Evolutionary conservation across 768 basidiomycete genomes (phyloP), one percentile per base, ranked within the genome.

Genomic region (Mycena polygramma): DNA sequence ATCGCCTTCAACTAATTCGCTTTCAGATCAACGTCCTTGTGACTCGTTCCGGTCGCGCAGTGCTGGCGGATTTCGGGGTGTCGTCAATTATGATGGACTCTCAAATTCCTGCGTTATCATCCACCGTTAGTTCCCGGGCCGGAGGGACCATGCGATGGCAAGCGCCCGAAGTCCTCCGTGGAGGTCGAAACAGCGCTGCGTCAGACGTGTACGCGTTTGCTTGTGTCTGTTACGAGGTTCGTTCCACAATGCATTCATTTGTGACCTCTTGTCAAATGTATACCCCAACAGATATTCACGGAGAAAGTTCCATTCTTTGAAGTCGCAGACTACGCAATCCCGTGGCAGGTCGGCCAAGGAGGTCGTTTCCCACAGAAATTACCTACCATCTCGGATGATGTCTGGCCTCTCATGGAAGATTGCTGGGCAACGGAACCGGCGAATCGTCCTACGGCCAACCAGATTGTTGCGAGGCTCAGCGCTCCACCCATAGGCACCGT

Each of bases 161-260:
- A 55, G 77, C 78, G 2, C 79, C 77, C 7, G 79, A 79, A 46
- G 57, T 79, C 26, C 46, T 73, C 11, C 59, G 11, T 53, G 73
- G 19, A 63, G 69, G 43, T 75, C 69, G 17, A 20, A 71, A 71
- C 41, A 63, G 48, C 26, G 26, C 53, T 48, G 66, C 62, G n/a
- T 78, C 75, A 48, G 79, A 79, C 63, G 59, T 80, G 13, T 80
- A 77, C 48, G 77, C 77, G 10, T 79, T 76, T 73, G 73, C 70
- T 30, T 75, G 76, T 30, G 71, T 76, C 22, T 77, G 73, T 41
- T 78, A 78, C 53, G 79, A 80, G 70, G 79, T 77, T 60, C 26
- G 57, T 49, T 49, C 48, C 48, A 49, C 41, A 55, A 49, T 37
- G 14, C 58, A 43, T 59, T 49, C 22, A 39, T 57, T 11, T 62